Conservation (phyloP, 305 asterid species). For the Solanum aculeatissimum region DNA sequence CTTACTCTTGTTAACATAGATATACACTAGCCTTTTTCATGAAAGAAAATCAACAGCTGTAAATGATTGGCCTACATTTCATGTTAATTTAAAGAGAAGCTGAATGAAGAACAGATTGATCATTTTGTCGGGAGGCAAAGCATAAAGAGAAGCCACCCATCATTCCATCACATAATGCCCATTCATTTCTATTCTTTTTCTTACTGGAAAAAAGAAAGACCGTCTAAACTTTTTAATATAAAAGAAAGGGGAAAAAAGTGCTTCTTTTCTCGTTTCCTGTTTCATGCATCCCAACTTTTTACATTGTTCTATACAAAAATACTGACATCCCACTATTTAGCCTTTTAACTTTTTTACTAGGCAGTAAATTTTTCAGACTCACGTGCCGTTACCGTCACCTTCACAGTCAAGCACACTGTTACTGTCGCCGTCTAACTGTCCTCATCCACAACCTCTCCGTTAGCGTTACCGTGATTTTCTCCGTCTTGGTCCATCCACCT, state of each 20-base stretch:
- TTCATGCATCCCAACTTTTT: not conserved
- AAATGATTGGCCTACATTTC: not conserved
- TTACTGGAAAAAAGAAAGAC: not conserved
- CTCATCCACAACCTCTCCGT: slow-evolving; percentile 1
- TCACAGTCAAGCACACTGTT: slow-evolving; percentile 8
- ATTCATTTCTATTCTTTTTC: not conserved
- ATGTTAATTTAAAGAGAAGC: not conserved
- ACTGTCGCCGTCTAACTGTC: slow-evolving; percentile 23
- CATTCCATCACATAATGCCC: not conserved
- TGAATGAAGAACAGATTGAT: not conserved
- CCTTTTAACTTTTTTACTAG: slow-evolving; percentile 1
- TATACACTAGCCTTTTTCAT: not conserved
- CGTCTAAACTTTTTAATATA: not conserved
- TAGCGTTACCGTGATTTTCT: slow-evolving; percentile 21
- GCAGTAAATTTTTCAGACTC: slow-evolving; percentile 19
- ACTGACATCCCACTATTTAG: not conserved
- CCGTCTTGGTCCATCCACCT: slow-evolving; percentile 47
- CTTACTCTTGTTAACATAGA: not conserved
- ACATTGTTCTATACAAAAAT: not conserved
- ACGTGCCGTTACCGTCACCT: slow-evolving; percentile 60
- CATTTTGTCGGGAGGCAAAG: not conserved
- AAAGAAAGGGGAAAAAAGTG: not conserved
- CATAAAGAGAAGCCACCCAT: not conserved
- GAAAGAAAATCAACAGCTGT: not conserved
- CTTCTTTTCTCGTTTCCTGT: not conserved